These are phyloP conservation scores for Cubamyces lactineus DNA, from an alignment of 768 basidiomycete genomes.

Conservation along the genomic window DNA sequence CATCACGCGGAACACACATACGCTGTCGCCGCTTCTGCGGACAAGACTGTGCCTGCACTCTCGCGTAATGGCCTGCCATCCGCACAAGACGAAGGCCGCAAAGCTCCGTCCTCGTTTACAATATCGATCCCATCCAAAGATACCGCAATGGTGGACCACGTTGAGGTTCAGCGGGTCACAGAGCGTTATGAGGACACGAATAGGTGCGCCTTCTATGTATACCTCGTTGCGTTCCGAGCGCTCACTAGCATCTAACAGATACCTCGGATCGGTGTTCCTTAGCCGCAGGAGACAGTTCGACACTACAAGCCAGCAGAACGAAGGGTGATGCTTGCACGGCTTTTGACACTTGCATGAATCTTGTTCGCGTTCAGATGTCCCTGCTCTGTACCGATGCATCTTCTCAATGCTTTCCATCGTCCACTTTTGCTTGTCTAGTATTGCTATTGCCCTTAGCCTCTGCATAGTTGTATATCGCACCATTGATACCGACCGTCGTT, in stretches of 20 bases:
- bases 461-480: not conserved
- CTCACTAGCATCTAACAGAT: slow-evolving; percentile 40
- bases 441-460: too few relatives aligned
- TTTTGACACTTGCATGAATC: too few relatives aligned
- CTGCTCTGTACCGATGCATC: not conserved
- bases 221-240: not conserved
- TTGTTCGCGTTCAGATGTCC: too few relatives aligned
- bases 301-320: not conserved
- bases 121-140: slow-evolving; percentile 17
- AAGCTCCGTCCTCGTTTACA: slow-evolving; percentile 1
- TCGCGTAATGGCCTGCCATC: not conserved
- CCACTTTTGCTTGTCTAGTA: too few relatives aligned
- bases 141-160: slow-evolving; percentile 41
- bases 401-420: too few relatives aligned
- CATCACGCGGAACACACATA: not conserved
- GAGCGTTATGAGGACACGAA: slow-evolving; percentile 69
- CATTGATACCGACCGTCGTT: not conserved
- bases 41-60: not conserved
- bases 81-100: not conserved
- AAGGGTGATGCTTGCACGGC: not conserved
- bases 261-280: slow-evolving; percentile 67
- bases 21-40: not conserved
- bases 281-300: slow-evolving; percentile 49
- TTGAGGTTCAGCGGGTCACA: slow-evolving; percentile 45
- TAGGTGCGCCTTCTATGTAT: slow-evolving; percentile 45